These are phyloP conservation scores for Paecilomyces sp. DNA, from an alignment of 2,329 filamentous ascomycete genomes.

Conservation along the genomic window DNA sequence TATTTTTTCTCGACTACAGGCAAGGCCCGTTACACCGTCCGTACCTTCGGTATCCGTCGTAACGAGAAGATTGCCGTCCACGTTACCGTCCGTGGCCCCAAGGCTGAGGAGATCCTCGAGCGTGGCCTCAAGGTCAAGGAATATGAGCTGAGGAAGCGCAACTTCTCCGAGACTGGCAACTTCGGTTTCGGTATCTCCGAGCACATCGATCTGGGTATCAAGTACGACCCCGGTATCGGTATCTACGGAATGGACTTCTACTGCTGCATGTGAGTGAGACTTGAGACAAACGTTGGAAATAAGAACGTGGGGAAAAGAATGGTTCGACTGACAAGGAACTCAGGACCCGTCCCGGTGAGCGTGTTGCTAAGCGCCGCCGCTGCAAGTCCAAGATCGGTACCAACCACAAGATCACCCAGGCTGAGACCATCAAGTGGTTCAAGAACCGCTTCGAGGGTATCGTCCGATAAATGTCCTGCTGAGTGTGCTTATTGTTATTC, in stretches of 20 bases:
- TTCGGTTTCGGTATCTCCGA: slow-evolving; percentile 99
- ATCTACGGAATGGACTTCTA: slow-evolving; percentile 99
- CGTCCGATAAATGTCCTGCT: slow-evolving; percentile 69
- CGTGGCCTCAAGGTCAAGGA: slow-evolving; percentile 99
- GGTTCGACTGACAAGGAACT: slow-evolving; percentile 20
- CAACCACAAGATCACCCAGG: slow-evolving; percentile 86
- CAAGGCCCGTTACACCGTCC: slow-evolving; percentile 99
- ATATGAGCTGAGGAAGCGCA: slow-evolving; percentile 98
- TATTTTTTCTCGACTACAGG: slow-evolving; percentile 44
- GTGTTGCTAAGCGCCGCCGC: slow-evolving; percentile 90
- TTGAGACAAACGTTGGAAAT: not conserved
- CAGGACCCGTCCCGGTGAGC: slow-evolving; percentile 93
- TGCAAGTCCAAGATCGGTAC: slow-evolving; percentile 79
- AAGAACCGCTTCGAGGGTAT: slow-evolving; percentile 96
- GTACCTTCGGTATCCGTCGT: slow-evolving; percentile 99
- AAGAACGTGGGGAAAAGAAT: not conserved
- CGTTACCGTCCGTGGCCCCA: slow-evolving; percentile 98
- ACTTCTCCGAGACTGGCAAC: slow-evolving; percentile 99
- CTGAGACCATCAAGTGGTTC: slow-evolving; percentile 98
- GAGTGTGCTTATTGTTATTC: slow-evolving; percentile 7
- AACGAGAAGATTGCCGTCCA: slow-evolving; percentile 99
- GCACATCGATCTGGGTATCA: slow-evolving; percentile 99
- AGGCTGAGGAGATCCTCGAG: slow-evolving; percentile 99
- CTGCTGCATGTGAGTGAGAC: slow-evolving; percentile 80
- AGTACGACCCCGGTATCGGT: slow-evolving; percentile 97